A percentile compares a stretch with the other conserved stretches of the same genome.
These are phyloP conservation scores for Tulasnella sp. DNA, from an alignment of 768 basidiomycete species.

Conservation along the genomic window DNA sequence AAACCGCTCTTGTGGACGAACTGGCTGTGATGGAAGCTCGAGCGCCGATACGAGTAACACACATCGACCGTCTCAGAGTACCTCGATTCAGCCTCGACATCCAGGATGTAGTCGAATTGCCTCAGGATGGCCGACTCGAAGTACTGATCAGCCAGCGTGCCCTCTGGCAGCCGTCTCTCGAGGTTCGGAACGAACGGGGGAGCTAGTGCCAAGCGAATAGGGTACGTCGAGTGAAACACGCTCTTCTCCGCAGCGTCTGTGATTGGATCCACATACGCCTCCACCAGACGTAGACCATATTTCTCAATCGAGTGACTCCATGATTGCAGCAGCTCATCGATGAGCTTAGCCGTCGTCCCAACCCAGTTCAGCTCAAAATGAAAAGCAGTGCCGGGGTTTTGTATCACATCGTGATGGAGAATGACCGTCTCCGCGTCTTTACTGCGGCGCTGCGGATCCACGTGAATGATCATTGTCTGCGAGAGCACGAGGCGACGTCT, in stretches of 20 bases:
- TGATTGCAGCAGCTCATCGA: conserved; percentile 75
- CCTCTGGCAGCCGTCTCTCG: conserved; percentile 56
- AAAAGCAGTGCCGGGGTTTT: conserved; percentile 89
- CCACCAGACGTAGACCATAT: conserved; percentile 85
- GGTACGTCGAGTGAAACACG: conserved; percentile 85
- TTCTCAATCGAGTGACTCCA: conserved; percentile 78
- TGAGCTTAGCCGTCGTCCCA: conserved; percentile 80
- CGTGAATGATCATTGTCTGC: conserved; percentile 84
- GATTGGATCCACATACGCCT: conserved; percentile 88
- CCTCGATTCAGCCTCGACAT: conserved; percentile 58
- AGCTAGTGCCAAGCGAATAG: conserved; percentile 62
- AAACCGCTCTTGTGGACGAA: conserved; percentile 86
- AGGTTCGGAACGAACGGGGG: conserved; percentile 61
- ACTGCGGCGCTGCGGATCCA: conserved; percentile 53
- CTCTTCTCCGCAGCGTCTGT: conserved; percentile 75
- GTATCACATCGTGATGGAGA: conserved; percentile 88
- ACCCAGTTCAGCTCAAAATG: conserved; percentile 98
- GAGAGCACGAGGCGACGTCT: conserved; percentile 61
- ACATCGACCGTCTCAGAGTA: conserved; percentile 79
- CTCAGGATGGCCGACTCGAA: conserved; percentile 73
- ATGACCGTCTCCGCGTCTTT: conserved; percentile 82
- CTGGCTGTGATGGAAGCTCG: conserved; percentile 71
- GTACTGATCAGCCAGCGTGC: conserved; percentile 51
- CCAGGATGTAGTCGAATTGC: conserved; percentile 64
- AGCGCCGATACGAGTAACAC: conserved; percentile 78